Evolutionary conservation across 1,284 basidiomycete genomes (phyloP).

Genomic region (Cutaneotrichosporon cutaneum): DNA sequence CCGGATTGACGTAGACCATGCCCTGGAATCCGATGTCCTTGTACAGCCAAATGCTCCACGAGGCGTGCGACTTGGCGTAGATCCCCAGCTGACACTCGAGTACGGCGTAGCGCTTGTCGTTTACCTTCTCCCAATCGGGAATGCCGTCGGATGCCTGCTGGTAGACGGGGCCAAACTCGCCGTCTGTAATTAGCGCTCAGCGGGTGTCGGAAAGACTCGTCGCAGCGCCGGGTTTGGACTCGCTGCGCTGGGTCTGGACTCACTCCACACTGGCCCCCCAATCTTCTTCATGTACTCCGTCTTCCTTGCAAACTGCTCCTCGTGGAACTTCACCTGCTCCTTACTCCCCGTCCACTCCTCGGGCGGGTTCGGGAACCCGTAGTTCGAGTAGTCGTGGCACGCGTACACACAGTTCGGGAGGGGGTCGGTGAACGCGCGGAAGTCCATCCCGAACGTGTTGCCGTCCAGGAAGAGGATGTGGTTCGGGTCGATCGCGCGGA

Average conservation of each 20-base stretch:
- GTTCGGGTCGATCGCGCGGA: slow-evolving; percentile 63
- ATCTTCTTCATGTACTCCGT: slow-evolving; percentile 31
- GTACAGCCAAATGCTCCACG: slow-evolving; percentile 82
- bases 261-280: slow-evolving; percentile 28
- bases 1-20: slow-evolving; percentile 66
- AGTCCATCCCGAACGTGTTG: slow-evolving; percentile 73
- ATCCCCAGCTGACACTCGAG: slow-evolving; percentile 71
- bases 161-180: slow-evolving; percentile 60
- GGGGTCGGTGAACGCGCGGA: slow-evolving; percentile 60
- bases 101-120: slow-evolving; percentile 64
- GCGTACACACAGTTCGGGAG: slow-evolving; percentile 55
- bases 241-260: neutral
- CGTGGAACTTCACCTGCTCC: slow-evolving; percentile 58
- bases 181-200: slow-evolving; percentile 28
- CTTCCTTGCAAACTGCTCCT: slow-evolving; percentile 61
- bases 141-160: slow-evolving; percentile 33
- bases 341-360: slow-evolving; percentile 55
- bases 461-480: slow-evolving; percentile 58
- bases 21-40: slow-evolving; percentile 79
- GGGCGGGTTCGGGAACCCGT: slow-evolving; percentile 66
- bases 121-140: slow-evolving; percentile 60
- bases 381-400: slow-evolving; percentile 68
- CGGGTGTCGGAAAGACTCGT: too few relatives aligned
- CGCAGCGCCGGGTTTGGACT: too few relatives aligned
- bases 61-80: slow-evolving; percentile 60